Conservation (phyloP, 2,329 filamentous ascomycete species). For the Myotisia sp. region DNA sequence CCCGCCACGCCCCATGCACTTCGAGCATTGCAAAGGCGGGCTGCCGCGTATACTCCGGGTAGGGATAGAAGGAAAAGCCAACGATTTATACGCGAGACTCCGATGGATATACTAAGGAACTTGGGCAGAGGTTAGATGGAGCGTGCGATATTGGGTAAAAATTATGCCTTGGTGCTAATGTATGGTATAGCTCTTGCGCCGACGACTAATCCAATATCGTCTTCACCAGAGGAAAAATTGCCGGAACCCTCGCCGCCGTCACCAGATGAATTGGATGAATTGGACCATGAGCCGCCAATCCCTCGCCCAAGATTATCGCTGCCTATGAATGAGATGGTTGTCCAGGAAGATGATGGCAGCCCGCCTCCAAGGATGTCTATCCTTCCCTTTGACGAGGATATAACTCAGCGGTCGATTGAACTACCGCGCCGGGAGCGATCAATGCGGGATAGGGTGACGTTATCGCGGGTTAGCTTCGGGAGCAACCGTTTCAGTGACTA, state of each 20-base stretch:
- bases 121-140: constrained; percentile 34
- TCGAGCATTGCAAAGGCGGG: constrained; percentile 40
- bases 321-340: constrained; percentile 31
- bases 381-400: constrained; percentile 35
- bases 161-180: neutral
- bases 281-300: constrained; percentile 35
- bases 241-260: constrained; percentile 16
- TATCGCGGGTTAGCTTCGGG: constrained; percentile 32
- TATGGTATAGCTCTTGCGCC: constrained; percentile 34
- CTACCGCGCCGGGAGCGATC: constrained; percentile 29
- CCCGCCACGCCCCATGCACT: constrained; percentile 44
- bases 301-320: constrained; percentile 29
- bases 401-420: constrained; percentile 30
- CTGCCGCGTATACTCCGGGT: constrained; percentile 34
- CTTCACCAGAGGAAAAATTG: constrained; percentile 27
- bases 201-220: constrained; percentile 31
- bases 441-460: constrained; percentile 23
- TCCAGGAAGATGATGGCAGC: constrained; percentile 29
- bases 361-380: constrained; percentile 27
- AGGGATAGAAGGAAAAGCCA: constrained; percentile 37
- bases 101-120: constrained; percentile 40
- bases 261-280: constrained; percentile 30
- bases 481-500: constrained; percentile 35
- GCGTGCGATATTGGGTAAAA: neutral
- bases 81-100: constrained; percentile 39